Evolutionary conservation across 2,329 filamentous ascomycete genomes (phyloP).

Genomic region (Aureobasidium sp.): DNA sequence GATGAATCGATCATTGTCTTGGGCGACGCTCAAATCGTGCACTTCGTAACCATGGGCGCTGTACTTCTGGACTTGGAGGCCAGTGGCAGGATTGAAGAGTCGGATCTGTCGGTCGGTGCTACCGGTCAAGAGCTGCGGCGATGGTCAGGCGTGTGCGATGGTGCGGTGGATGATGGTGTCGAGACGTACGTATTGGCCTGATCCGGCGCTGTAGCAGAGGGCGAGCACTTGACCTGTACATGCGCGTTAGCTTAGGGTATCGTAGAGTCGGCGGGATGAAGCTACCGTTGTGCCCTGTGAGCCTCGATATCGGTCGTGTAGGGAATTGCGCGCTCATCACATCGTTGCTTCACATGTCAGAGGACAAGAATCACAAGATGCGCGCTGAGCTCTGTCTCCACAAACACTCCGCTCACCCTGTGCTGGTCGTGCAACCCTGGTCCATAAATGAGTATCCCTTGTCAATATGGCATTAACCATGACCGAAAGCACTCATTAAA

Average conservation of each 20-base stretch:
- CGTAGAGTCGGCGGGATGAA: not conserved
- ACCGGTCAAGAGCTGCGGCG: conserved; percentile 60
- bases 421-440: not conserved
- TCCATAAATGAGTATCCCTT: not conserved
- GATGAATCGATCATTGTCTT: conserved; percentile 76
- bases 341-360: conserved; percentile 15
- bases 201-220: conserved; percentile 43
- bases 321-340: conserved; percentile 34
- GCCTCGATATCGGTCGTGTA: conserved; percentile 32
- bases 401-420: not conserved
- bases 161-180: not conserved
- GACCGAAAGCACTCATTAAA: not conserved
- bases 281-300: conserved; percentile 35
- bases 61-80: conserved; percentile 73
- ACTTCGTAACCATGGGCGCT: conserved; percentile 87
- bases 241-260: conserved; percentile 7
- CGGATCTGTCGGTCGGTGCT: conserved; percentile 78
- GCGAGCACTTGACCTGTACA: conserved; percentile 40
- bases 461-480: not conserved
- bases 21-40: conserved; percentile 64
- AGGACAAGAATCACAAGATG: not conserved
- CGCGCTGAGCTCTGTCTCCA: not conserved
- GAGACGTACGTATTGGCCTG: conserved; percentile 38
- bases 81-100: conserved; percentile 66
- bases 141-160: not conserved